Conservation (phyloP, 305 asterid genomes). For the Solanum hybrid region DNA sequence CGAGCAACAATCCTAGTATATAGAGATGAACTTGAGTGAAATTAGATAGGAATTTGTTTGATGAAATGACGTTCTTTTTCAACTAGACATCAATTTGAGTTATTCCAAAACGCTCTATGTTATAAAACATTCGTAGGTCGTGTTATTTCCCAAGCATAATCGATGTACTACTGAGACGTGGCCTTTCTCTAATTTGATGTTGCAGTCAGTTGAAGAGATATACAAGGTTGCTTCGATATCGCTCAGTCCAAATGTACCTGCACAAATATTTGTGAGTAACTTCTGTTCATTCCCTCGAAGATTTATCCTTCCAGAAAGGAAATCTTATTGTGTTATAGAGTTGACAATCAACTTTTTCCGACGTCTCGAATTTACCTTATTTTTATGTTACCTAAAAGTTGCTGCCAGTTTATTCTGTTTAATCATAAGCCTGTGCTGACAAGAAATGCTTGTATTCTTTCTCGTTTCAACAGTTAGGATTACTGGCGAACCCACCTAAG, state of each 20-base stretch:
- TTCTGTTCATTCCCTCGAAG: neutral
- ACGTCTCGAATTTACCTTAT: neutral
- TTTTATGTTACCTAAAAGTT: neutral
- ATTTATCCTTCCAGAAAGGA: neutral
- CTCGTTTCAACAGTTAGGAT: conserved; percentile 58
- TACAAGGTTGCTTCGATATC: conserved; percentile 94
- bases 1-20: neutral
- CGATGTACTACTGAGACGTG: neutral
- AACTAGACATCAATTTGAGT: neutral
- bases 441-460: neutral
- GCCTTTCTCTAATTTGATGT: neutral
- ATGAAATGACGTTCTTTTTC: neutral
- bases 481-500: conserved; percentile 81
- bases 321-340: neutral
- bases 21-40: neutral
- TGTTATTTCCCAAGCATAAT: neutral
- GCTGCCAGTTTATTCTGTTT: neutral
- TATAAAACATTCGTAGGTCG: neutral
- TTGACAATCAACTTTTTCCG: neutral
- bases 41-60: neutral
- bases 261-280: conserved; percentile 78
- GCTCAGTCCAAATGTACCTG: conserved; percentile 95
- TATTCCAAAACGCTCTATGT: neutral
- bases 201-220: conserved; percentile 91
- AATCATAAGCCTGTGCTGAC: neutral